Evolutionary conservation across 257 asterid species (phyloP), one percentile per base, ranked within the genome.

Genomic region (Gynochthodes officinalis): DNA sequence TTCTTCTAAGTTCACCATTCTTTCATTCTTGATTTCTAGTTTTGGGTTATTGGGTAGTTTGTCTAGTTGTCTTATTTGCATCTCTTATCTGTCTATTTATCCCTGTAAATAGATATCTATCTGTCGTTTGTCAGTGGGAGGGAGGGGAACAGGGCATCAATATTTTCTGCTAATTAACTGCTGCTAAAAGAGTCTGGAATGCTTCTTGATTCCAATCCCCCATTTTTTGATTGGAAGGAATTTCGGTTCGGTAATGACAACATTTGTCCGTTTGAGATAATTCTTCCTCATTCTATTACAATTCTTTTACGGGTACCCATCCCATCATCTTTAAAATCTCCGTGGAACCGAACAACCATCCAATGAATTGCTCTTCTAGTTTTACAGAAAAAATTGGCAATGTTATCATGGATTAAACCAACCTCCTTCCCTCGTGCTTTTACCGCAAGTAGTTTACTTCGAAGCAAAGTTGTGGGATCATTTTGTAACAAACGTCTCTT

Each of bases 11-110:
- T 65, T 69, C 79, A 67, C 80, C 50, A 89, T 92, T 92, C 92
- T 90, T 90, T 90, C 83, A 88, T 89, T 89, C 96, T 84, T 87
- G 83, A 77, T 70, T 68, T 82, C 21, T 49, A 33, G 9, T 44
- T 78, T 37, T 53, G 15, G 63, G 23, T 54, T 10, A 0, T 25
- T 52, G 64, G 48, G 12, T 50, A 50, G 62, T 50, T 35, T 46
- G 32, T 35, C 50, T 23, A 4, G 23, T 19, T 27, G 33, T 40
- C 11, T 28, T 27, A 39, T 43, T 40, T 21, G 67, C 18, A 18
- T 16, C 5, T 43, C 27, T 66, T 30, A 23, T 53, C 74, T 4
- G 18, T 53, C 64, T 54, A 69, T 69, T 69, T 46, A 19, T 44
- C 18, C 52, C 67, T 74, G 78, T 69, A 70, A 25, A 74, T 65